A percentile compares a stretch with the other conserved stretches of the same genome.
phyloP scores from a whole-genome alignment of 192 early-diverging fungal genomes.

The Phlyctochytrium arcticum region DNA sequence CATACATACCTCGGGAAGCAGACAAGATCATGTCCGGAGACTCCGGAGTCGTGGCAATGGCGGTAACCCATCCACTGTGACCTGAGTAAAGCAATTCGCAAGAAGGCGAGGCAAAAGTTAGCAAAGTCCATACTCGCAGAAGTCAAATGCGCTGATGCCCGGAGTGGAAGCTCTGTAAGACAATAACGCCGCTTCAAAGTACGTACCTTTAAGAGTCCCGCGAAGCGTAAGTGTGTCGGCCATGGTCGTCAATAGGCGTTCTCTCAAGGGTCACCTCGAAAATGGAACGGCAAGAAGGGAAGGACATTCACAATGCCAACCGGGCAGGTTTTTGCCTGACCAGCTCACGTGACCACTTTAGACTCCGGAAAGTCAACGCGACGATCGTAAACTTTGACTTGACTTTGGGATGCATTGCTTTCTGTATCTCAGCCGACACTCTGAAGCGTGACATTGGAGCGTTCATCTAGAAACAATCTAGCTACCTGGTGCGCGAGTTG shows the following conservation, averaged over 20 bases:
- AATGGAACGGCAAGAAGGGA: conserved; percentile 1
- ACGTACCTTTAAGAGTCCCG: conserved; percentile 45
- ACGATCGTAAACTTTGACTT: no score
- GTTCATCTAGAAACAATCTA: no score
- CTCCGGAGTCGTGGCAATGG: conserved; percentile 96
- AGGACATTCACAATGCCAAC: neutral
- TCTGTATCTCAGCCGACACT: no score
- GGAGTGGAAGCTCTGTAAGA: neutral
- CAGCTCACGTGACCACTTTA: no score
- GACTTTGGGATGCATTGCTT: no score
- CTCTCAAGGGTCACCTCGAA: neutral
- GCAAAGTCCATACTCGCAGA: no score
- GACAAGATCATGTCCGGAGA: conserved; percentile 95
- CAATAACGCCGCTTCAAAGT: neutral
- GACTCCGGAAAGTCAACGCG: no score
- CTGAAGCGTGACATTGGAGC: no score
- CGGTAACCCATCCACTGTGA: conserved; percentile 89
- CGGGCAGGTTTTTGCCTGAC: no score
- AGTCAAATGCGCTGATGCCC: neutral
- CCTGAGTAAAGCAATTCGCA: conserved; percentile 37
- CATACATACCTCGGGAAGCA: conserved; percentile 82
- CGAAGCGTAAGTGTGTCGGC: conserved; percentile 45
- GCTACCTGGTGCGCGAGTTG: no score
- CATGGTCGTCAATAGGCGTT: conserved; percentile 7
- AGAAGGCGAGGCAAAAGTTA: neutral